Conservation (phyloP, 495 filamentous ascomycete genomes). For the Zalerion maritima region DNA sequence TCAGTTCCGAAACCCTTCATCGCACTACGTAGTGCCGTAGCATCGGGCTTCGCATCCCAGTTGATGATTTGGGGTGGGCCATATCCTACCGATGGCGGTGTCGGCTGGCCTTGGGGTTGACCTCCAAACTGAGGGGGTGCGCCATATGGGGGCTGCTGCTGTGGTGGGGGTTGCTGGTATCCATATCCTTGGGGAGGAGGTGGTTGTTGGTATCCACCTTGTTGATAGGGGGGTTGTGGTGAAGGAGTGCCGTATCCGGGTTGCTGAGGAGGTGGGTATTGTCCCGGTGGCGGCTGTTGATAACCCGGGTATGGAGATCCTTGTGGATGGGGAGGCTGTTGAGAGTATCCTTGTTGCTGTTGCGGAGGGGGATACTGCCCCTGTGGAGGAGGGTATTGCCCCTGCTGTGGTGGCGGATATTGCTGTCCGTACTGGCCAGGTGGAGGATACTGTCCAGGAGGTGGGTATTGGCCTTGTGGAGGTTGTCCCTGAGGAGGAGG, state of each 20-base stretch:
- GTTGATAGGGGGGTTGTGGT: slow-evolving; percentile 4
- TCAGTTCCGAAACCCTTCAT: slow-evolving; percentile 92
- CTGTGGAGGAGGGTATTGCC: slow-evolving; percentile 6
- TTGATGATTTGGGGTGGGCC: slow-evolving; percentile 44
- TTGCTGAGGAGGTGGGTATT: slow-evolving; percentile 9
- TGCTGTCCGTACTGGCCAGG: neutral
- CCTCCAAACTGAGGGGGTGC: slow-evolving; percentile 8
- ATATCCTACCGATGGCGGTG: slow-evolving; percentile 47
- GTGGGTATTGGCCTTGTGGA: neutral
- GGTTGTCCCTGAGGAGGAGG: slow-evolving; percentile 7
- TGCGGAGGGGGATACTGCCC: slow-evolving; percentile 3
- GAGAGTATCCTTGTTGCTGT: slow-evolving; percentile 11
- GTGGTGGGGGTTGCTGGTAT: slow-evolving; percentile 14
- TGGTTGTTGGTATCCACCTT: slow-evolving; percentile 9
- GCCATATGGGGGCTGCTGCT: slow-evolving; percentile 11
- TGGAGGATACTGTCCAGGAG: neutral
- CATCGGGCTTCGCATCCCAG: slow-evolving; percentile 49
- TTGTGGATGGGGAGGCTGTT: slow-evolving; percentile 15
- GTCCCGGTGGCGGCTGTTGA: slow-evolving; percentile 9
- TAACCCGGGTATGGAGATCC: slow-evolving; percentile 5
- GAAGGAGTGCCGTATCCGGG: slow-evolving; percentile 15
- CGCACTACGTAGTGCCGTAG: slow-evolving; percentile 55
- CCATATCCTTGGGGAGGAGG: slow-evolving; percentile 13
- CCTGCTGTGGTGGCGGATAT: slow-evolving; percentile 11
- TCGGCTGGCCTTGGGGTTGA: slow-evolving; percentile 27